phyloP scores from a whole-genome alignment of 2,329 filamentous ascomycete species.

The Aspergillus versicolor region DNA sequence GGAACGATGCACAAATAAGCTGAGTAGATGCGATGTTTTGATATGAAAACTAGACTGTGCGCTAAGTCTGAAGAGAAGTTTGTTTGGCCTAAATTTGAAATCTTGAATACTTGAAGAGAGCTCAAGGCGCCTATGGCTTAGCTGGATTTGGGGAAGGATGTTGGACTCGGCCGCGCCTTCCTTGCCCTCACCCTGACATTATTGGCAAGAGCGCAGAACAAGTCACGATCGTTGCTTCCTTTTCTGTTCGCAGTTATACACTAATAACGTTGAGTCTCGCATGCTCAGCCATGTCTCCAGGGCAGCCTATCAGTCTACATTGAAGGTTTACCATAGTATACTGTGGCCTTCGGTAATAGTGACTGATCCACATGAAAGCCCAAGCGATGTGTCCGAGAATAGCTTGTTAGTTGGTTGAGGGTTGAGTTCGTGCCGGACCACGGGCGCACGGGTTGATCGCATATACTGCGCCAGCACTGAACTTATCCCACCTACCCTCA shows the following conservation, averaged over 20 bases:
- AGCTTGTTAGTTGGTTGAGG: background rate
- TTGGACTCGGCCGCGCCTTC: background rate
- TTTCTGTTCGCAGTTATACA: background rate
- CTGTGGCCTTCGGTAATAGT: too few species aligned
- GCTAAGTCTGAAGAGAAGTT: background rate
- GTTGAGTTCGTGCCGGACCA: background rate
- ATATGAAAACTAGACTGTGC: conserved; percentile 3
- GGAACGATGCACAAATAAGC: background rate
- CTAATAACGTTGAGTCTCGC: background rate
- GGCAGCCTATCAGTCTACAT: too few species aligned
- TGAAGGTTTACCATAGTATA: too few species aligned
- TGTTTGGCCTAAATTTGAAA: background rate
- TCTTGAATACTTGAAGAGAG: background rate
- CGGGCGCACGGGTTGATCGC: background rate
- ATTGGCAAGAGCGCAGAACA: background rate
- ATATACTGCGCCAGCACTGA: background rate
- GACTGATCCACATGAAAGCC: too few species aligned
- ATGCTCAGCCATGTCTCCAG: background rate
- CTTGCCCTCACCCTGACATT: background rate
- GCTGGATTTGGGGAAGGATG: too few species aligned
- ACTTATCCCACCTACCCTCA: background rate
- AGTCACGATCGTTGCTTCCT: background rate
- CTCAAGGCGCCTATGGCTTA: background rate
- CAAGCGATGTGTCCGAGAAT: background rate
- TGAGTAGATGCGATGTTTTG: background rate